Percentiles rank a stretch among this genome's conserved stretches.
Conservation (phyloP, 2,329 filamentous ascomycete genomes). For the Colletotrichum falcatum region DNA sequence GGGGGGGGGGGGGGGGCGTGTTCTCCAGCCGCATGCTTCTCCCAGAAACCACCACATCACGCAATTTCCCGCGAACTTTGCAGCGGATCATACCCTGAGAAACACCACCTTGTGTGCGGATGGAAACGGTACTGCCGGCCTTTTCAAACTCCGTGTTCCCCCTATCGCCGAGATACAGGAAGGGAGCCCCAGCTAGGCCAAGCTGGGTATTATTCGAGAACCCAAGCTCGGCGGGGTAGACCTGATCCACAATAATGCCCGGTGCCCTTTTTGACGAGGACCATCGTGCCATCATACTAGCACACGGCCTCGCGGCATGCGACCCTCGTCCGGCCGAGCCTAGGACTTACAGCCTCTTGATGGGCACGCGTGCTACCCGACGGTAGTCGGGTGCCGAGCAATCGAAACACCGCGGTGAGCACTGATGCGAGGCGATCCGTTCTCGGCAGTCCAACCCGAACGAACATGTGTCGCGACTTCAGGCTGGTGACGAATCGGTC, state of each 20-base stretch:
- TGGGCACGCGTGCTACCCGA: slow-evolving; percentile 15
- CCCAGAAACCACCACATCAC: slow-evolving; percentile 3
- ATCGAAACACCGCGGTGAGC: slow-evolving; percentile 14
- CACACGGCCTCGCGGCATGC: slow-evolving; percentile 10
- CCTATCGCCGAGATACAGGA: background rate
- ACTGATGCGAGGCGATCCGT: slow-evolving; percentile 11
- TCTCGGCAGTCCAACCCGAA: slow-evolving; percentile 15
- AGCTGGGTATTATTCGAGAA: slow-evolving; percentile 1
- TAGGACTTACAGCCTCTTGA: slow-evolving; percentile 34
- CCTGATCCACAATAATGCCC: background rate
- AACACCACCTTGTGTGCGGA: slow-evolving; percentile 1
- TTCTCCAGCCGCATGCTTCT: slow-evolving; percentile 6
- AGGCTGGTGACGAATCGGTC: background rate
- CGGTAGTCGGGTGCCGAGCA: slow-evolving; percentile 33
- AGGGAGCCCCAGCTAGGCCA: background rate
- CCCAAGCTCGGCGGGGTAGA: background rate
- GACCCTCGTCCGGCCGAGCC: slow-evolving; percentile 20
- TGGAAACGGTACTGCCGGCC: slow-evolving; percentile 1
- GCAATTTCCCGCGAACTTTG: slow-evolving; percentile 22
- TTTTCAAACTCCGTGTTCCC: background rate
- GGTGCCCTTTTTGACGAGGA: background rate
- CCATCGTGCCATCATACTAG: background rate
- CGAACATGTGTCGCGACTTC: background rate
- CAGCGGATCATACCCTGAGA: slow-evolving; percentile 21
- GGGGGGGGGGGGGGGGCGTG: background rate